These are phyloP conservation scores for Asclepias syriaca DNA, from an alignment of 257 asterid species.

Conservation along the genomic window DNA sequence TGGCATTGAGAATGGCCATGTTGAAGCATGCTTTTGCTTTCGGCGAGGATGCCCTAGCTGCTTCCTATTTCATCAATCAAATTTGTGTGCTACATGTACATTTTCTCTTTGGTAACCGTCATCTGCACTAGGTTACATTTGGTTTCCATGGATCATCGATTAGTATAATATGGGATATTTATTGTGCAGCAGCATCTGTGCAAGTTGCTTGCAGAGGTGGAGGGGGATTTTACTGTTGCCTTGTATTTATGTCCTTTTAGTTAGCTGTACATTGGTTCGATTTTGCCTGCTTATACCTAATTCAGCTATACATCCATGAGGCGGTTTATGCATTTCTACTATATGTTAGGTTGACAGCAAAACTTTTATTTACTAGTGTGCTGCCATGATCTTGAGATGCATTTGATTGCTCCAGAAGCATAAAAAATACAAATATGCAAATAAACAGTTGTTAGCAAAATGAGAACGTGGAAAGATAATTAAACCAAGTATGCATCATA, in stretches of 20 bases:
- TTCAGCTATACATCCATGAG: neutral
- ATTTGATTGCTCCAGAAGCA: neutral
- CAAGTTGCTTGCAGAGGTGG: neutral
- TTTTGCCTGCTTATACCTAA: neutral
- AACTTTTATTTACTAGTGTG: neutral
- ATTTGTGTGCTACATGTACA: too few species aligned
- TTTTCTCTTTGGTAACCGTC: neutral
- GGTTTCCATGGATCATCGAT: neutral
- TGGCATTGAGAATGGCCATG: neutral
- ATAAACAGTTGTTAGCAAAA: neutral
- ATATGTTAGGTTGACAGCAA: neutral
- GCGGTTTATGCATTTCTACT: neutral
- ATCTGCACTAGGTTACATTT: neutral
- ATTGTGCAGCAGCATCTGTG: neutral
- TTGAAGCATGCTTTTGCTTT: too few species aligned
- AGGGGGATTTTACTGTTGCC: neutral
- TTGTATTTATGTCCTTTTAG: neutral
- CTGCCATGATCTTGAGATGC: neutral
- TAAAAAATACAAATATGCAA: neutral
- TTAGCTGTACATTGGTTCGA: neutral
- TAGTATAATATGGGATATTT: neutral
- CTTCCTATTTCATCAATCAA: too few species aligned
- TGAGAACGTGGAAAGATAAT: neutral
- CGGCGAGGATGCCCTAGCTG: too few species aligned
- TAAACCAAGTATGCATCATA: too few species aligned